Conservation (phyloP, 441 rosid species). For the Populus hybrid region DNA sequence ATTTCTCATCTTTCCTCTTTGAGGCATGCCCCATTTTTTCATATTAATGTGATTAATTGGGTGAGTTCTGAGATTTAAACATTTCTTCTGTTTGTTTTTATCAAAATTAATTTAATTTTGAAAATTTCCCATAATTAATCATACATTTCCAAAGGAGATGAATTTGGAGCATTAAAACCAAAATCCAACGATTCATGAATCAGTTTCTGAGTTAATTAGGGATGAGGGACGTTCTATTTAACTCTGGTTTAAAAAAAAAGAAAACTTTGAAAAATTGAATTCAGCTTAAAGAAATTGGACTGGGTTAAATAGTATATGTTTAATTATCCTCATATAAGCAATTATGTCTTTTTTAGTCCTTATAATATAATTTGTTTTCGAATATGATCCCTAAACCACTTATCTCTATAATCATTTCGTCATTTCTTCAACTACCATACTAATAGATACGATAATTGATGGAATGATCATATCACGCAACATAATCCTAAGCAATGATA, state of each 20-base stretch:
- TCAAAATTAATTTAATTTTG: not conserved
- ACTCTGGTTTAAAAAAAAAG: not conserved
- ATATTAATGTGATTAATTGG: not conserved
- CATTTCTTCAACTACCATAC: no score
- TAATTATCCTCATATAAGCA: no score
- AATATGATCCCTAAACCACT: no score
- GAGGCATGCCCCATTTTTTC: not conserved
- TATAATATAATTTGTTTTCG: no score
- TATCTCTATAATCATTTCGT: no score
- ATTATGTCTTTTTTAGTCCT: no score
- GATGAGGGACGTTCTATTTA: not conserved
- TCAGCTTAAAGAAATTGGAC: not conserved
- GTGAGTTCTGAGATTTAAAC: not conserved
- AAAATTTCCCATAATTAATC: not conserved
- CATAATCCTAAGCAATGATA: no score
- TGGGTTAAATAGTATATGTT: no score
- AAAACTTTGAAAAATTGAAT: no score
- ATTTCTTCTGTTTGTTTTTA: not conserved
- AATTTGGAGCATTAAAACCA: not conserved
- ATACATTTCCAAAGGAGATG: not conserved
- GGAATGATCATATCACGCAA: no score
- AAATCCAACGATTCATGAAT: not conserved
- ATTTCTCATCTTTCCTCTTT: not conserved
- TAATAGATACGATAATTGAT: no score
- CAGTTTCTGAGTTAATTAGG: not conserved